Evolutionary conservation across 2,329 filamentous ascomycete species (phyloP), one percentile per base, ranked within the genome.

Genomic region (Thielaviopsis ethacetica): DNA sequence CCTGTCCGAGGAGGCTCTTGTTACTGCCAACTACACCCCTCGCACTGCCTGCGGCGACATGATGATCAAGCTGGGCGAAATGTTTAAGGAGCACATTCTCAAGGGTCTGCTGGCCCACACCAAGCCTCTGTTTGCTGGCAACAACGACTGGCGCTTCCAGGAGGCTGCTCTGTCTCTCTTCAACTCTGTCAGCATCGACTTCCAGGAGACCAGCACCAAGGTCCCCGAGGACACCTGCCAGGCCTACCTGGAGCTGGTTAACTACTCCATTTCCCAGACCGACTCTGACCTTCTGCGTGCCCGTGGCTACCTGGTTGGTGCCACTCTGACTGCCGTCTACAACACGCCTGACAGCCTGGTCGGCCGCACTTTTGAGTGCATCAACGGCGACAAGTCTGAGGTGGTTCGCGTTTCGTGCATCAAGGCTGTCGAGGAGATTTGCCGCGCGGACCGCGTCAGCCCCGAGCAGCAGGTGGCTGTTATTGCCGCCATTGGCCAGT

Each of bases 11-110:
- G 91, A 97, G 72, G 91, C 89, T 1, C 91, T 90, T 1, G 86
- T 96, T 19, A 95, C 90, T 13, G 88, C 91, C 34, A 97, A 97
- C 70, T 98, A 97, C 72, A 96, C 93, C 0, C 88, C 93, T 15
- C 83, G 93, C 64, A 95, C 89, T 19, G 93, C 91, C 49, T 93
- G 89, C 63, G 91, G 90, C 54, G 93, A 97, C 68, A 75, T 98
- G 54, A 79, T 95, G 27, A 90, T 95, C 71, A 96, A 95, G 72
- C 76, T 95, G 61, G 88, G 88, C 54, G 91, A 96, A 69, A 95
- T 90, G 91, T 79, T 95, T 58, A 82, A 84, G 64, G 77, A 81
- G 58, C 82, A 81, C 57, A 84, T 88, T 0, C 76, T 94, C 13
- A 86, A 94, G 66, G 88, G 86, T 6, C 77, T 96, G 49, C 82